A percentile compares a stretch with the other conserved stretches of the same genome.
These are phyloP conservation scores for Arachis hypogaea DNA, from an alignment of 306 rosid genomes.

Conservation along the genomic window DNA sequence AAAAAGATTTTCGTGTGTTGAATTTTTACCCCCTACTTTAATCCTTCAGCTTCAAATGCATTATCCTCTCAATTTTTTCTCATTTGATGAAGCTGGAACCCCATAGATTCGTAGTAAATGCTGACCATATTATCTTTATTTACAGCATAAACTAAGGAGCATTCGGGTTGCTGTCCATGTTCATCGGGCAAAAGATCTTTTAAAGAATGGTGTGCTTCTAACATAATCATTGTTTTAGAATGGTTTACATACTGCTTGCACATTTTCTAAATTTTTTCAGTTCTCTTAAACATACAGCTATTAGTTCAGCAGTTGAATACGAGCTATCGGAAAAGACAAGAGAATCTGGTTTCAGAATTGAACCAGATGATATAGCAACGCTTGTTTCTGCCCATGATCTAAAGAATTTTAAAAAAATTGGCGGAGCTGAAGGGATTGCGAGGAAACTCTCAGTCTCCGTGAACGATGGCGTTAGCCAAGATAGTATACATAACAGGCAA, in stretches of 20 bases:
- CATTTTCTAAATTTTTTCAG: constrained; percentile 31
- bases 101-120: too few relatives aligned
- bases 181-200: constrained; percentile 64
- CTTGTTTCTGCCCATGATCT: constrained; percentile 63
- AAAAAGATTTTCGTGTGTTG: too few relatives aligned
- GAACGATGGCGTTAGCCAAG: constrained; percentile 59
- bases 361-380: constrained; percentile 88
- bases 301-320: constrained; percentile 47
- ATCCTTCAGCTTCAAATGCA: too few relatives aligned
- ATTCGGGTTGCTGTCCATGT: constrained; percentile 65
- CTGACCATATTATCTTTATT: constrained; percentile 35
- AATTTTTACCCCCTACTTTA: too few relatives aligned
- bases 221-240: constrained; percentile 7
- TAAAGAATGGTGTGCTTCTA: constrained; percentile 63
- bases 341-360: constrained; percentile 68
- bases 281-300: constrained; percentile 60
- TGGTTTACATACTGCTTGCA: constrained; percentile 21
- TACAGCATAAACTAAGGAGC: constrained; percentile 49
- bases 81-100: too few relatives aligned
- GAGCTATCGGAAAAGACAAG: constrained; percentile 63
- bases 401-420: constrained; percentile 44
- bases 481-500: constrained; percentile 57
- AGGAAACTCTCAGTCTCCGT: constrained; percentile 54
- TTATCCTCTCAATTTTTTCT: too few relatives aligned
- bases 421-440: constrained; percentile 60